These are phyloP conservation scores for Acacia acuminata DNA, from an alignment of 306 rosid species.

Conservation along the genomic window DNA sequence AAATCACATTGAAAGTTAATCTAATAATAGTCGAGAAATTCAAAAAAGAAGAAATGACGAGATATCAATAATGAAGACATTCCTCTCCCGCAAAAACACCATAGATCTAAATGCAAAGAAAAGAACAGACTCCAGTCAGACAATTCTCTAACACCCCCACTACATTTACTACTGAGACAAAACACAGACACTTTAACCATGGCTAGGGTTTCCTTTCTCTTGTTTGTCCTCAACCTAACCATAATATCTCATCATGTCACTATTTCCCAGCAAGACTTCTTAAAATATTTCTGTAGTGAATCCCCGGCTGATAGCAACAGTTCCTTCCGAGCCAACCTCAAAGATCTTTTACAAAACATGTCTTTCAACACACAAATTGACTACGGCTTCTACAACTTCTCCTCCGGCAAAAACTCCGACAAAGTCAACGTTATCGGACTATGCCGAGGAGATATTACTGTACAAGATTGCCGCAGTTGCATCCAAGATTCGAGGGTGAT, in stretches of 20 bases:
- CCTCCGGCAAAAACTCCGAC: conserved; percentile 20
- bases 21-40: too few relatives aligned
- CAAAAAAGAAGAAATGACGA: too few relatives aligned
- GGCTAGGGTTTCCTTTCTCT: too few relatives aligned
- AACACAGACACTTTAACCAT: too few relatives aligned
- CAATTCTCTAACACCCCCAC: too few relatives aligned
- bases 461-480: background rate
- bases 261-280: background rate
- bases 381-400: conserved; percentile 30
- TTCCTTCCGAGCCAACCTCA: background rate
- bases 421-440: conserved; percentile 15
- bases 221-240: too few relatives aligned
- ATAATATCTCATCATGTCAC: background rate
- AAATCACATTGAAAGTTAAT: too few relatives aligned
- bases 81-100: too few relatives aligned
- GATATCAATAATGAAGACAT: too few relatives aligned
- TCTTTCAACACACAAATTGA: background rate
- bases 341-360: background rate
- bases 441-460: conserved; percentile 34
- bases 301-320: background rate
- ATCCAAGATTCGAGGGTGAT: background rate
- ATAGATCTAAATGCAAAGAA: too few relatives aligned
- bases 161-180: too few relatives aligned
- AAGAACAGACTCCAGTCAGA: too few relatives aligned
- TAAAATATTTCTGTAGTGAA: background rate